These are phyloP conservation scores for Dactylellina drechsleri DNA, from an alignment of 2,329 filamentous ascomycete species.

Conservation along the genomic window DNA sequence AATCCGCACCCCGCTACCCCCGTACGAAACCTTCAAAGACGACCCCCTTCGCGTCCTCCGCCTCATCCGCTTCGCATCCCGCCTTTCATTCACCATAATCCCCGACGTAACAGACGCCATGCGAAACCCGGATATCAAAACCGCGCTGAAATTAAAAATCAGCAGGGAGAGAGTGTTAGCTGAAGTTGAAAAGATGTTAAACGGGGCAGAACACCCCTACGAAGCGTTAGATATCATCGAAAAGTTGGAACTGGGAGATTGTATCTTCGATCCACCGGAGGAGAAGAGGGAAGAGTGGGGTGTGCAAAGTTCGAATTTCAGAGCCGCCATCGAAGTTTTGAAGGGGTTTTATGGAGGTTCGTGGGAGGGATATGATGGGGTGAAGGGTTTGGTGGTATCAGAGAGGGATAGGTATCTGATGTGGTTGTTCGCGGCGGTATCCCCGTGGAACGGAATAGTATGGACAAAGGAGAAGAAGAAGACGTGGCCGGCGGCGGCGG, in stretches of 20 bases:
- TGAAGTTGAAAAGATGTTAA: slow-evolving; percentile 89
- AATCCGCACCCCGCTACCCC: slow-evolving; percentile 86
- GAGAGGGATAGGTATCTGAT: slow-evolving; percentile 75
- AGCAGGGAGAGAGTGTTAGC: slow-evolving; percentile 87
- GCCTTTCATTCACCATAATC: slow-evolving; percentile 82
- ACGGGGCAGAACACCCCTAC: slow-evolving; percentile 63
- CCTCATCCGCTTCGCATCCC: slow-evolving; percentile 87
- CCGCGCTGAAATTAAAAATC: slow-evolving; percentile 85
- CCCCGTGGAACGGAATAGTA: slow-evolving; percentile 73
- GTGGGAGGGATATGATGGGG: slow-evolving; percentile 60
- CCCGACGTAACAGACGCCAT: slow-evolving; percentile 75
- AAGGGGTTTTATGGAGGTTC: slow-evolving; percentile 62
- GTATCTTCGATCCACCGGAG: slow-evolving; percentile 38
- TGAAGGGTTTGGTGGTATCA: slow-evolving; percentile 67
- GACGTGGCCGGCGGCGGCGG: slow-evolving; percentile 69
- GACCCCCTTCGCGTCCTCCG: slow-evolving; percentile 88
- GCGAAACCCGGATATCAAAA: slow-evolving; percentile 75
- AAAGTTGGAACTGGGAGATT: slow-evolving; percentile 44
- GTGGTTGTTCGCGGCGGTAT: slow-evolving; percentile 79
- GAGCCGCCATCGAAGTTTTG: slow-evolving; percentile 72
- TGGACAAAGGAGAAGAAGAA: slow-evolving; percentile 61
- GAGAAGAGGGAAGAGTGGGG: slow-evolving; percentile 32
- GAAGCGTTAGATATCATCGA: slow-evolving; percentile 55
- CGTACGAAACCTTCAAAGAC: slow-evolving; percentile 91
- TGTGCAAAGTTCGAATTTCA: slow-evolving; percentile 66